Conservation (phyloP, 1,284 basidiomycete genomes). For the Sanghuangporus baumii region DNA sequence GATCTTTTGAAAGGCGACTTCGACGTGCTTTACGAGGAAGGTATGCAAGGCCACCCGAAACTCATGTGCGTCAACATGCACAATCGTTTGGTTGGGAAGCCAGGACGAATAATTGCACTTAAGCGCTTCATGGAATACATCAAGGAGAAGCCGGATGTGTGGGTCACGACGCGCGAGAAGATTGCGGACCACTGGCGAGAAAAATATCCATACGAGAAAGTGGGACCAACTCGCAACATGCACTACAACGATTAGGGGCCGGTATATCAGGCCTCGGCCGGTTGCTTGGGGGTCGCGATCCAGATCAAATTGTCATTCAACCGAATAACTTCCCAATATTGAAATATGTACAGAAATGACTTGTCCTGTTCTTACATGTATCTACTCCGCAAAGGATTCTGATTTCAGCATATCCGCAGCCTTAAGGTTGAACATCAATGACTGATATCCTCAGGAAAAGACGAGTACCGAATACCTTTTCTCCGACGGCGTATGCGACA, state of each 20-base stretch:
- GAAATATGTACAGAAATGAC: no score
- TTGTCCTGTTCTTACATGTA: no score
- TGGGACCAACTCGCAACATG: not conserved
- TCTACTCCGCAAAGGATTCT: not conserved
- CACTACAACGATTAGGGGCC: not conserved
- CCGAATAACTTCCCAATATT: no score
- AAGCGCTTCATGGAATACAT: conserved; percentile 32
- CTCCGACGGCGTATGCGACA: conserved; percentile 5
- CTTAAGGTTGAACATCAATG: not conserved
- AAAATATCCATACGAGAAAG: conserved; percentile 6
- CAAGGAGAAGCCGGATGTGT: conserved; percentile 8
- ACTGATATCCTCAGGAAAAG: not conserved
- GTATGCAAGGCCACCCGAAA: conserved; percentile 27
- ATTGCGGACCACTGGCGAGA: conserved; percentile 14
- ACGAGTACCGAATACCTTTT: conserved; percentile 5
- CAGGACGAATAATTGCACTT: conserved; percentile 31
- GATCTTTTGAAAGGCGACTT: conserved; percentile 33
- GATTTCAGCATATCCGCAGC: conserved; percentile 1
- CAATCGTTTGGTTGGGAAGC: conserved; percentile 33
- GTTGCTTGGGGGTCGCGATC: not conserved
- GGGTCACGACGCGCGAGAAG: conserved; percentile 5
- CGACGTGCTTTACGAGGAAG: conserved; percentile 32
- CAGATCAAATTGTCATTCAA: no score
- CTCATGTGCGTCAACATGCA: conserved; percentile 37
- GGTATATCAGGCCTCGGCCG: no score